Evolutionary conservation across 2,329 filamentous ascomycete species (phyloP).

Genomic region (Huntiella moniliformis): DNA sequence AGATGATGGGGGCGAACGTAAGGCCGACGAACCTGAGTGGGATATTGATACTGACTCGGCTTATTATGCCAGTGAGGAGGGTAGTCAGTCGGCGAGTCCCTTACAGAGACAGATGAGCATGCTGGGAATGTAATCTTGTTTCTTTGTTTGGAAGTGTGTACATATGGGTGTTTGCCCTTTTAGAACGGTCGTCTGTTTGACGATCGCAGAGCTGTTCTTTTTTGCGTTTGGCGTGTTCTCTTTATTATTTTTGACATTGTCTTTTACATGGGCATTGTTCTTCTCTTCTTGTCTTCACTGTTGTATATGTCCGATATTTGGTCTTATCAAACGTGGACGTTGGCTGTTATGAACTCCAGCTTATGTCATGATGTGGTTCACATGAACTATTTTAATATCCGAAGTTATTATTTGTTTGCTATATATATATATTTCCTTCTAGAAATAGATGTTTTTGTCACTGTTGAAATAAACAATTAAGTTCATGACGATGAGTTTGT

Average conservation of each 20-base stretch:
- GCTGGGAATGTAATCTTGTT: conserved; percentile 33
- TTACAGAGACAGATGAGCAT: conserved; percentile 57
- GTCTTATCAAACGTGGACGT: neutral
- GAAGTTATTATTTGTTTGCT: too few species aligned
- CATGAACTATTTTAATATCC: too few species aligned
- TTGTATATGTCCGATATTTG: conserved; percentile 8
- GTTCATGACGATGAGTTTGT: too few species aligned
- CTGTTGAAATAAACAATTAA: too few species aligned
- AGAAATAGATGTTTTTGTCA: too few species aligned
- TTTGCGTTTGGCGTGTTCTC: conserved; percentile 7
- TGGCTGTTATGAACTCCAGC: too few species aligned
- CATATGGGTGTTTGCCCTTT: neutral
- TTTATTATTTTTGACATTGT: neutral
- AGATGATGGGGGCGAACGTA: conserved; percentile 26
- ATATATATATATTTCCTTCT: too few species aligned
- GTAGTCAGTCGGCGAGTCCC: conserved; percentile 46
- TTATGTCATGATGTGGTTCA: too few species aligned
- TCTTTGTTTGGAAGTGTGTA: neutral
- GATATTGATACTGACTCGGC: conserved; percentile 85
- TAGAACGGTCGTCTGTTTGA: neutral
- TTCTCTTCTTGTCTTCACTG: conserved; percentile 1
- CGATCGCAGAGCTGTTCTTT: conserved; percentile 4
- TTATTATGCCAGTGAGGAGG: conserved; percentile 54
- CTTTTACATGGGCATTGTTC: neutral
- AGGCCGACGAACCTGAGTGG: conserved; percentile 44